Evolutionary conservation across 2,329 filamentous ascomycete genomes (phyloP), one percentile per base, ranked within the genome.

Genomic region (Neophaeococcomyces aloes): DNA sequence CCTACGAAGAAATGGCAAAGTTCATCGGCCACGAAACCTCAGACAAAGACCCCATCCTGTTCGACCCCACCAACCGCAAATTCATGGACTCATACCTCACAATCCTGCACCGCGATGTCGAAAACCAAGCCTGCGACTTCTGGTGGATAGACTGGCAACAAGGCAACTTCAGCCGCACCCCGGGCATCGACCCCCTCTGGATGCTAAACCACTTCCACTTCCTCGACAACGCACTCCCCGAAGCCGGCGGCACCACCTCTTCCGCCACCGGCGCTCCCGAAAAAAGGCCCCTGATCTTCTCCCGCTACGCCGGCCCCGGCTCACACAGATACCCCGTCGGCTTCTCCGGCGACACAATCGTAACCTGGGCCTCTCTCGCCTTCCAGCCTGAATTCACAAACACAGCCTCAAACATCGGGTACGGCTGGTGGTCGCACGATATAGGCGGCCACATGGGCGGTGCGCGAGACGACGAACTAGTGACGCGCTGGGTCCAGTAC

Each of bases 121-220:
- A 81, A 48, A 62, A 70, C 1, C 62, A 74, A 7, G 76, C 73
- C 1, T 66, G 70, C 17, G 76, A 81, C 53, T 79, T 81, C 45
- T 79, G 76, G 75, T 81, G 78, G 78, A 67, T 80, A 21, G 78
- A 81, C 56, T 81, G 77, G 77, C 78, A 81, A 57, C 78, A 81
- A 56, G 78, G 78, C 1, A 60, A 64, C 2, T 62, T 67, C 44
- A 75, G 75, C 1, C 65, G 67, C 27, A 65, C 79, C 4, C 70
- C 68, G 0, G 75, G 75, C 1, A 62, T 81, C 2, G 78, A 81
- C 56, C 78, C 78, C 0, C 61, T 81, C 0, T 81, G 78, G 77
- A 60, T 79, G 18, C 65, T 81, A 15, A 81, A 81, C 52, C 78
- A 81, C 55, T 80, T 73, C 53, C 75, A 80, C 44, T 81, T 73